Conservation (phyloP, 495 filamentous ascomycete genomes). For the Cercophora sp. region DNA sequence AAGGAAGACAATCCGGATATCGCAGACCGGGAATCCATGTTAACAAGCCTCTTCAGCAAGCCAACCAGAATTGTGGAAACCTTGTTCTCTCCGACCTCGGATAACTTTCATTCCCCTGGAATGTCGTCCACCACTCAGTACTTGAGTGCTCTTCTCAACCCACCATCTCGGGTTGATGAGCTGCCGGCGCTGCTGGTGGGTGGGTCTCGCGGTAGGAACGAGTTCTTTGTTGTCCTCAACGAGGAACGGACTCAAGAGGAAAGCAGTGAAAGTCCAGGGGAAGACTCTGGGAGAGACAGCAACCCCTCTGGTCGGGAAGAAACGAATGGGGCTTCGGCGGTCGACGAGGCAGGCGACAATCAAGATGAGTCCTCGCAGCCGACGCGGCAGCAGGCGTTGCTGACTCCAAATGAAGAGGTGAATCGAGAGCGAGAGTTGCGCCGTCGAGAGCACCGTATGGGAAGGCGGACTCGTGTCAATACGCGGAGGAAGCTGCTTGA, state of each 20-base stretch:
- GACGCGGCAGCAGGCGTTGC: not conserved
- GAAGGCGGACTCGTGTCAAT: constrained; percentile 4
- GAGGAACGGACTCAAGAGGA: constrained; percentile 7
- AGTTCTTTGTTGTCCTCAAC: constrained; percentile 27
- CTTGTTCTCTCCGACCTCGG: constrained; percentile 28
- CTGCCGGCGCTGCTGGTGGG: constrained; percentile 36
- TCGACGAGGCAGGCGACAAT: not conserved
- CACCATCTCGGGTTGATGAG: constrained; percentile 35
- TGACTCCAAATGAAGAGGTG: too few species aligned
- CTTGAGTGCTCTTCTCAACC: constrained; percentile 37
- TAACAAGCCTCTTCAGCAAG: constrained; percentile 36
- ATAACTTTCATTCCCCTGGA: constrained; percentile 1
- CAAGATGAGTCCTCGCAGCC: not conserved
- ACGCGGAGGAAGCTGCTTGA: constrained; percentile 58
- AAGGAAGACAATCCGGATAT: constrained; percentile 41
- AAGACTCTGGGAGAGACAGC: constrained; percentile 12
- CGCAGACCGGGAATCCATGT: constrained; percentile 36
- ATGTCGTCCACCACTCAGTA: constrained; percentile 27
- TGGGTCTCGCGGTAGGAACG: constrained; percentile 26
- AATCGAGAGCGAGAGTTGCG: too few species aligned
- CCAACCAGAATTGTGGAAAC: constrained; percentile 25
- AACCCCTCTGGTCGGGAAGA: constrained; percentile 2
- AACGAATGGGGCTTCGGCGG: not conserved
- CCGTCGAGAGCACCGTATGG: not conserved
- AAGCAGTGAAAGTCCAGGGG: constrained; percentile 25